Percentiles rank a stretch among this genome's conserved stretches.
Conservation (phyloP, 257 asterid genomes). For the Solanum lycopersicoides region DNA sequence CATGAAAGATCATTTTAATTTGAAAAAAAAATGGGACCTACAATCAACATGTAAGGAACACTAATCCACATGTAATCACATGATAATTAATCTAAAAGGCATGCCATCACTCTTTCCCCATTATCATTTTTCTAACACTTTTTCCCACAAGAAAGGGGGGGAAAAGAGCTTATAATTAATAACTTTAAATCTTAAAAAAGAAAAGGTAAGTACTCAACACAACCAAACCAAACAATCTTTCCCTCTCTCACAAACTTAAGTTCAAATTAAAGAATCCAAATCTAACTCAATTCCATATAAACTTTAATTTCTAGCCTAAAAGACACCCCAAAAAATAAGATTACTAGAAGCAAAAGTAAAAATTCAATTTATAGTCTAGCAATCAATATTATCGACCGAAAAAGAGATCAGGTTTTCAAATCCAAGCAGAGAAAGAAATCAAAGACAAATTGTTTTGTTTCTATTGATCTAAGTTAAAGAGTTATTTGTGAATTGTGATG, state of each 20-base stretch:
- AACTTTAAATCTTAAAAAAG: background rate
- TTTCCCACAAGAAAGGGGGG: background rate
- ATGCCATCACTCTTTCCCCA: conserved; percentile 18
- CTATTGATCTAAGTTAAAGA: background rate
- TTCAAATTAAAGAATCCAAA: conserved; percentile 53
- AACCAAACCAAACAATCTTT: conserved; percentile 13
- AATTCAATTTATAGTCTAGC: background rate
- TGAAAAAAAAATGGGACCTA: conserved; percentile 25
- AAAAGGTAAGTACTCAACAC: background rate
- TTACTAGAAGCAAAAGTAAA: background rate
- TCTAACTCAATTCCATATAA: conserved; percentile 7
- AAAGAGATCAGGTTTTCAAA: background rate
- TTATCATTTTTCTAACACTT: background rate
- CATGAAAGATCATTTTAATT: conserved; percentile 23
- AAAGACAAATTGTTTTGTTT: background rate
- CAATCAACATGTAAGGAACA: conserved; percentile 12
- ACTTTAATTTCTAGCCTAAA: conserved; percentile 3
- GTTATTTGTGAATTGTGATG: background rate
- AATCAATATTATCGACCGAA: fast-evolving
- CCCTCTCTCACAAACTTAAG: conserved; percentile 47
- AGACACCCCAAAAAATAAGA: background rate
- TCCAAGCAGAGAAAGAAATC: background rate
- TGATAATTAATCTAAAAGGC: conserved; percentile 28
- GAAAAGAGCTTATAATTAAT: background rate
- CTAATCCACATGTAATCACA: conserved; percentile 57